A percentile compares a stretch with the other conserved stretches of the same genome.
phyloP scores from a whole-genome alignment of 1,284 basidiomycete species.

The Cerrena zonata region DNA sequence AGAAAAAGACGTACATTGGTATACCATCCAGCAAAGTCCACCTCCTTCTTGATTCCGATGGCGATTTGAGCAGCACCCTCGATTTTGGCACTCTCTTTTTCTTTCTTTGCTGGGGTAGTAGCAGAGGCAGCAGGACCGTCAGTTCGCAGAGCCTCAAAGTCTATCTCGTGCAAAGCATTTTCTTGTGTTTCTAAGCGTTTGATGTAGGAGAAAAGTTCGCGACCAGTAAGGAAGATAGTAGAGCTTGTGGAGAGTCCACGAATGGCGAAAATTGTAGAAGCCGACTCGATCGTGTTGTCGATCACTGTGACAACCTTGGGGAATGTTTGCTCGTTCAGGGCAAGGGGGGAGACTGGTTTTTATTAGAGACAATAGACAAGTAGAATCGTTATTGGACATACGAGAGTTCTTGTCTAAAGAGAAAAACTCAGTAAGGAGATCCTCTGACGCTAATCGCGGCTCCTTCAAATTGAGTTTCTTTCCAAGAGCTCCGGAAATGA shows the following conservation, averaged over 20 bases:
- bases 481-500: constrained; percentile 68
- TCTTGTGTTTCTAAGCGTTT: constrained; percentile 62
- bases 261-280: constrained; percentile 63
- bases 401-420: constrained; percentile 79
- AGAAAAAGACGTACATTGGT: constrained; percentile 61
- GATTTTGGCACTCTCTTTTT: constrained; percentile 72
- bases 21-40: constrained; percentile 91
- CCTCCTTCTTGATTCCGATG: constrained; percentile 90
- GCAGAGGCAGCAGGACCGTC: constrained; percentile 35
- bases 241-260: constrained; percentile 67
- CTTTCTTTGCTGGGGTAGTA: constrained; percentile 42
- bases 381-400: constrained; percentile 36
- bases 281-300: constrained; percentile 69
- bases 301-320: constrained; percentile 74
- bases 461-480: constrained; percentile 87
- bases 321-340: constrained; percentile 66
- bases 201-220: constrained; percentile 71
- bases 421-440: constrained; percentile 84
- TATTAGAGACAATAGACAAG: constrained; percentile 5
- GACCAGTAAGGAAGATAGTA: constrained; percentile 73
- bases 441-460: constrained; percentile 81
- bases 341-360: constrained; percentile 70
- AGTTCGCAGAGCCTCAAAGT: constrained; percentile 63
- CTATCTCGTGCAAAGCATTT: constrained; percentile 62
- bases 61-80: constrained; percentile 88